phyloP scores from a whole-genome alignment of 805 yeast genomes.

The Hanseniaspora nectarophila region DNA sequence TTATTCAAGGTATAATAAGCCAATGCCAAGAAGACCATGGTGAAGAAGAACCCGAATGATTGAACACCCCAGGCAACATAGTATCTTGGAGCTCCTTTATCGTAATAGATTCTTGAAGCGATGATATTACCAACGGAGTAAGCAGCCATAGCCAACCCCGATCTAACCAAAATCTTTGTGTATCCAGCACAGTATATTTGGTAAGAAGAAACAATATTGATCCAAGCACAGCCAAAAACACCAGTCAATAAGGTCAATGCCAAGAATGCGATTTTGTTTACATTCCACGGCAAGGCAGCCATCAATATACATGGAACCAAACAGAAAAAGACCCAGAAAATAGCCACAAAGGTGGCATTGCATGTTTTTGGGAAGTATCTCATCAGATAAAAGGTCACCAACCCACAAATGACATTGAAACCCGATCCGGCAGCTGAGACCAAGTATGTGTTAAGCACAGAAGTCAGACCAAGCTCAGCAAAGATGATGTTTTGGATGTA shows the following conservation, averaged over 20 bases:
- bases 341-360: slow-evolving; percentile 25
- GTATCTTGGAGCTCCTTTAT: slow-evolving; percentile 33
- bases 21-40: slow-evolving; percentile 23
- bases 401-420: slow-evolving; percentile 27
- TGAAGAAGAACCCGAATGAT: slow-evolving; percentile 34
- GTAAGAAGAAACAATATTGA: slow-evolving; percentile 19
- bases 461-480: slow-evolving; percentile 30
- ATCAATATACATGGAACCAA: slow-evolving; percentile 34
- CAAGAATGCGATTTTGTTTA: slow-evolving; percentile 30
- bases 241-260: slow-evolving; percentile 25
- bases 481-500: slow-evolving; percentile 37
- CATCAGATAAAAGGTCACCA: slow-evolving; percentile 25
- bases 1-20: slow-evolving; percentile 31
- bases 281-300: slow-evolving; percentile 31
- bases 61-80: slow-evolving; percentile 38
- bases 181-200: slow-evolving; percentile 30
- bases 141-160: slow-evolving; percentile 29
- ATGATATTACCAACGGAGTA: slow-evolving; percentile 36
- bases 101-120: slow-evolving; percentile 39
- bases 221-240: slow-evolving; percentile 26
- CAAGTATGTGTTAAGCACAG: slow-evolving; percentile 35
- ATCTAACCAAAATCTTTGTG: slow-evolving; percentile 35
- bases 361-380: slow-evolving; percentile 5
- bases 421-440: slow-evolving; percentile 41
- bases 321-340: slow-evolving; percentile 28